Conservation (phyloP, 306 rosid species). For the Cajanus cajan region DNA sequence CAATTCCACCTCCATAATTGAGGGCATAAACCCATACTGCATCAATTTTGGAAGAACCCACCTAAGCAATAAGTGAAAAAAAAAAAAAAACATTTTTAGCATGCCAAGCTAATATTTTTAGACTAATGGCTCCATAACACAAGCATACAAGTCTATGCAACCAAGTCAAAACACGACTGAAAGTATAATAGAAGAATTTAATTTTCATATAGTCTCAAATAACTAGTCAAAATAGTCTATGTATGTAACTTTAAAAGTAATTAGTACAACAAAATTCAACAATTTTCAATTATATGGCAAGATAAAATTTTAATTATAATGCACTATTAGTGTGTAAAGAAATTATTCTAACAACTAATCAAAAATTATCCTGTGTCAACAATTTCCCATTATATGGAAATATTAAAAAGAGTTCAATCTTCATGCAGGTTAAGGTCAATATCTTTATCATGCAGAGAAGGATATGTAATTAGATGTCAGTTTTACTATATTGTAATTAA, state of each 20-base stretch:
- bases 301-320: neutral
- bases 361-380: neutral
- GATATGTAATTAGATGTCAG: neutral
- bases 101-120: conserved; percentile 19
- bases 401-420: neutral
- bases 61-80: conserved; percentile 43
- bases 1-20: conserved; percentile 92
- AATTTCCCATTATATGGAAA: neutral
- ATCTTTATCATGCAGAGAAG: too few species aligned
- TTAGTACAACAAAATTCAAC: neutral
- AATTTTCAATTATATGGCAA: neutral
- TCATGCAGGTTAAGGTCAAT: neutral
- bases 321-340: too few species aligned
- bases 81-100: neutral
- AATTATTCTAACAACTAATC: neutral
- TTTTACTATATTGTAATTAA: neutral
- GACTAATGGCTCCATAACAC: neutral
- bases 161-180: neutral
- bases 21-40: conserved; percentile 85
- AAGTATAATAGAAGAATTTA: neutral
- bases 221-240: too few species aligned
- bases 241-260: neutral
- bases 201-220: neutral
- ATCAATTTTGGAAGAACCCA: conserved; percentile 72
- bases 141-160: neutral